Evolutionary conservation across 371 early-diverging fungal genomes (phyloP).

Genomic region (Mortierella sp.): DNA sequence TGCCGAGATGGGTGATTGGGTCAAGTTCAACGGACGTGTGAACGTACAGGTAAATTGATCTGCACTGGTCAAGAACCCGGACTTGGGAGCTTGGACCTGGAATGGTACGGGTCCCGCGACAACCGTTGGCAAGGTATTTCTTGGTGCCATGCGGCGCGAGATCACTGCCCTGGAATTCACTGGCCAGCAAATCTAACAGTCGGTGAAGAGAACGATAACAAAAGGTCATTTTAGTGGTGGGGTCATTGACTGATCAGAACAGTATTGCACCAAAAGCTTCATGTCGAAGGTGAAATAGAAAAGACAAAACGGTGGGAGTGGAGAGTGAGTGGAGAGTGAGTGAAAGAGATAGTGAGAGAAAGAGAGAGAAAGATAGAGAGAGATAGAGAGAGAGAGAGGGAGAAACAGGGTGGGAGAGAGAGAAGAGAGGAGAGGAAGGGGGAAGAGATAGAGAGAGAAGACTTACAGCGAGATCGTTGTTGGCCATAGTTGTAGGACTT

Average conservation of each 20-base stretch:
- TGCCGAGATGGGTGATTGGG: conserved; percentile 12
- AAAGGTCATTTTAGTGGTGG: too few species aligned
- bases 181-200: conserved; percentile 50
- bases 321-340: too few species aligned
- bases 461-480: conserved; percentile 46
- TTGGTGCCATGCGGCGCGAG: conserved; percentile 30
- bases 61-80: conserved; percentile 6
- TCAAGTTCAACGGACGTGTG: conserved; percentile 27
- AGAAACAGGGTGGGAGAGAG: too few species aligned
- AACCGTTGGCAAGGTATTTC: conserved; percentile 10
- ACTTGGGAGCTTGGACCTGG: conserved; percentile 19
- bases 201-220: too few species aligned
- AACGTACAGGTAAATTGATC: conserved; percentile 29
- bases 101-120: conserved; percentile 4
- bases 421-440: too few species aligned
- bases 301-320: too few species aligned
- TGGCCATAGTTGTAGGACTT: conserved; percentile 17
- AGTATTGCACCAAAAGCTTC: too few species aligned
- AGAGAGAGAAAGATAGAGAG: neutral
- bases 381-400: too few species aligned
- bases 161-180: conserved; percentile 17
- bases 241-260: too few species aligned
- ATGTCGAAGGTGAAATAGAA: too few species aligned
- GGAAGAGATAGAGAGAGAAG: neutral
- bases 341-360: neutral